Conservation (phyloP, 140 eudicot species). For the Senecio squalidus region DNA sequence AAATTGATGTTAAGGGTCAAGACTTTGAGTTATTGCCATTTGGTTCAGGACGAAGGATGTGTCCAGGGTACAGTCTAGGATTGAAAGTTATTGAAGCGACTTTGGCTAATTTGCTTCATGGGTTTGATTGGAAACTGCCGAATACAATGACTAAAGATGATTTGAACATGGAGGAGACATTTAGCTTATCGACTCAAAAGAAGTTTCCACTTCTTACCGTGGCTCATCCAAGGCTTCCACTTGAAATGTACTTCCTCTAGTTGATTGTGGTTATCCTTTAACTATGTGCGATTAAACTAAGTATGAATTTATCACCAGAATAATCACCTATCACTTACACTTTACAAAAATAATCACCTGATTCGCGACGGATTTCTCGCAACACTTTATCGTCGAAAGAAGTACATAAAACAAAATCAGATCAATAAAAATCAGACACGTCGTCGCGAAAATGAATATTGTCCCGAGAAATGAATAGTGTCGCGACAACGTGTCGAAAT, state of each 20-base stretch:
- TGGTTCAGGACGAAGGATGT: slow-evolving; percentile 92
- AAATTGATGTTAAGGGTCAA: slow-evolving; percentile 60
- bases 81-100: slow-evolving; percentile 67
- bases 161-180: slow-evolving; percentile 79
- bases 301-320: background rate
- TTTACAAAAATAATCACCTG: too few relatives aligned
- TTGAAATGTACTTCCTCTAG: slow-evolving; percentile 35
- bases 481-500: too few relatives aligned
- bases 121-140: slow-evolving; percentile 70
- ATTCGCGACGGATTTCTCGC: too few relatives aligned
- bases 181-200: slow-evolving; percentile 81
- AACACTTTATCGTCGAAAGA: too few relatives aligned
- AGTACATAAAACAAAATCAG: too few relatives aligned
- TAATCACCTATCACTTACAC: too few relatives aligned
- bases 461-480: too few relatives aligned
- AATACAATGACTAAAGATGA: slow-evolving; percentile 35
- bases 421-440: too few relatives aligned
- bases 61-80: slow-evolving; percentile 81
- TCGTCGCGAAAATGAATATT: too few relatives aligned
- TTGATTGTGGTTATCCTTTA: background rate
- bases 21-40: slow-evolving; percentile 75
- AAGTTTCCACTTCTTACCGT: slow-evolving; percentile 52
- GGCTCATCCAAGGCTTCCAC: slow-evolving; percentile 61
- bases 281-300: background rate
- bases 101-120: slow-evolving; percentile 78